These are phyloP conservation scores for Brettanomyces naardenensis DNA, from an alignment of 805 yeast genomes.

Conservation along the genomic window DNA sequence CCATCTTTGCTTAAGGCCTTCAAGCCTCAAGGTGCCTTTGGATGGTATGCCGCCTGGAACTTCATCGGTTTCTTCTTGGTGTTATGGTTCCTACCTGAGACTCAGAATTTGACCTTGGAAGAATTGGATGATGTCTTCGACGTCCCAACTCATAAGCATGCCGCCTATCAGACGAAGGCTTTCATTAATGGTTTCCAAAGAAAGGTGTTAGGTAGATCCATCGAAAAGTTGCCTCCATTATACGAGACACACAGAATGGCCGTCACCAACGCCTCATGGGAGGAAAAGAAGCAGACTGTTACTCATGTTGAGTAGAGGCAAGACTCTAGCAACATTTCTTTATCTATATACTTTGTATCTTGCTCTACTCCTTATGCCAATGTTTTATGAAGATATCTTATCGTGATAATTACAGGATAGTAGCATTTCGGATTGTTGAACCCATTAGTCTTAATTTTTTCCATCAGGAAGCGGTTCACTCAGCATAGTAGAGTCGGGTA, in stretches of 20 bases:
- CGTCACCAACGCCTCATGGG: constrained; percentile 54
- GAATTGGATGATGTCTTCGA: constrained; percentile 69
- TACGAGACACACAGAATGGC: constrained; percentile 52
- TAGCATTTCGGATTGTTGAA: too few relatives aligned
- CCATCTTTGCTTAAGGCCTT: constrained; percentile 61
- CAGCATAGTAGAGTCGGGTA: too few relatives aligned
- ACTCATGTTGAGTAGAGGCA: constrained; percentile 41
- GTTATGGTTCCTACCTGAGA: constrained; percentile 66
- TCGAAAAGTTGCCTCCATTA: constrained; percentile 46
- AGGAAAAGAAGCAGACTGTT: constrained; percentile 43
- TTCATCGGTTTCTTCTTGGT: constrained; percentile 61
- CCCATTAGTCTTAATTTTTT: too few relatives aligned
- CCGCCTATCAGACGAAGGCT: constrained; percentile 35
- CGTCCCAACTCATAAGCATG: constrained; percentile 50
- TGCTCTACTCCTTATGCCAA: background rate
- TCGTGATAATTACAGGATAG: background rate
- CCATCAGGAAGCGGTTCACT: too few relatives aligned
- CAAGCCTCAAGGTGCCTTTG: constrained; percentile 79
- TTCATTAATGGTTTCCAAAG: constrained; percentile 37
- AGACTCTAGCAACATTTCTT: background rate
- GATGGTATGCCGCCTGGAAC: constrained; percentile 86
- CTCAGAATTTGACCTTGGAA: constrained; percentile 65
- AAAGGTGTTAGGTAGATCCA: constrained; percentile 38
- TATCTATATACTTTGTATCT: background rate
- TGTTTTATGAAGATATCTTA: too few relatives aligned